phyloP scores from a whole-genome alignment of 2,329 filamentous ascomycete species.

The Diaporthe vexans region DNA sequence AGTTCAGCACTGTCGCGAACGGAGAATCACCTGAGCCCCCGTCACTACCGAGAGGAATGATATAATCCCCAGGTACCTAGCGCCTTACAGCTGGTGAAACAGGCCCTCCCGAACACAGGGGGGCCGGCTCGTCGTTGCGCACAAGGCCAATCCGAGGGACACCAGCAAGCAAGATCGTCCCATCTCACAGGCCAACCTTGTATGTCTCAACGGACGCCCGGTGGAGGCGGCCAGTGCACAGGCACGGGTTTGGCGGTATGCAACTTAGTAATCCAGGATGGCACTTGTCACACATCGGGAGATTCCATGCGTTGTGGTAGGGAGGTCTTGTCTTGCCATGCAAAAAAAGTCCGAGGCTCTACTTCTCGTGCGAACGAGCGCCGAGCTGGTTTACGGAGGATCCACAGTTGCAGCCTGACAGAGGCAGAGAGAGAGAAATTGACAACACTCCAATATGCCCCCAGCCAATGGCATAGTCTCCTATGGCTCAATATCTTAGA shows the following conservation, averaged over 20 bases:
- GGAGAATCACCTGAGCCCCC: not conserved
- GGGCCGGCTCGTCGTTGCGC: not conserved
- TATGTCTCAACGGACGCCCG: slow-evolving; percentile 11
- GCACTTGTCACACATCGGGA: not conserved
- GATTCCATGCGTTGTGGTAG: not conserved
- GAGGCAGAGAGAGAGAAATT: too few species aligned
- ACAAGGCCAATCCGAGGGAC: not conserved
- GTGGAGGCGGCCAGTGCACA: slow-evolving; percentile 2
- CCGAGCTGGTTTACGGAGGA: slow-evolving; percentile 8
- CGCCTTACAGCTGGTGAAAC: slow-evolving; percentile 19
- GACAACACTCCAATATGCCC: too few species aligned
- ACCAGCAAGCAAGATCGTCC: not conserved
- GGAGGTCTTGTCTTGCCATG: not conserved
- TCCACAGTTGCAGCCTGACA: not conserved
- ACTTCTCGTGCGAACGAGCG: not conserved
- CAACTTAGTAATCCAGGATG: not conserved
- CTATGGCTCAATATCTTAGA: too few species aligned
- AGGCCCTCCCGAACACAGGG: not conserved
- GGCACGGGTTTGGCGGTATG: not conserved
- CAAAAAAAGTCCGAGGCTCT: not conserved
- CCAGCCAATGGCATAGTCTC: too few species aligned
- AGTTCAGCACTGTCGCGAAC: not conserved
- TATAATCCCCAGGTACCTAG: not conserved
- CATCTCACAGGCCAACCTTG: slow-evolving; percentile 5
- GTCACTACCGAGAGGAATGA: not conserved